Conservation (phyloP, 78 protist genomes). For the Polysphondylium violaceum region DNA sequence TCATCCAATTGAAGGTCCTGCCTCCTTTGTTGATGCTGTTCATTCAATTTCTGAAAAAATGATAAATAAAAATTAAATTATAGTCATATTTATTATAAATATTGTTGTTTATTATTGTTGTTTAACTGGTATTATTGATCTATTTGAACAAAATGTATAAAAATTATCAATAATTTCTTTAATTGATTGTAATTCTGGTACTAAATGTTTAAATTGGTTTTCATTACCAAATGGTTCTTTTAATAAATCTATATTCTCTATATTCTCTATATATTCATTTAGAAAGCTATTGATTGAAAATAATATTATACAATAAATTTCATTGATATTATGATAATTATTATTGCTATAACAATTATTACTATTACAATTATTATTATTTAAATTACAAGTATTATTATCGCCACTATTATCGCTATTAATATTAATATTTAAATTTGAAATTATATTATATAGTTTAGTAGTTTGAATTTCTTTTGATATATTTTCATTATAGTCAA, state of each 20-base stretch:
- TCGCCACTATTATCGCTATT: background rate
- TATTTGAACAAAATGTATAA: too few species aligned
- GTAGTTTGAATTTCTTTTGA: background rate
- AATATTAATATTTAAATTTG: background rate
- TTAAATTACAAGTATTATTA: background rate
- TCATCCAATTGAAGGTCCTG: slow-evolving; percentile 65
- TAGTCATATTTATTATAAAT: too few species aligned
- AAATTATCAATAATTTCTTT: too few species aligned
- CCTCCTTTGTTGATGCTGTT: slow-evolving; percentile 80
- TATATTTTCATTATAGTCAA: background rate
- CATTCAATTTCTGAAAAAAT: slow-evolving; percentile 61
- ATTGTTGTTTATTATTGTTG: too few species aligned
- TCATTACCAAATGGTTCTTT: too few species aligned
- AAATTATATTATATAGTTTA: background rate
- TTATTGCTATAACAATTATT: background rate
- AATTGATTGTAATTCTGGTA: too few species aligned
- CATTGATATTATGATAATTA: background rate
- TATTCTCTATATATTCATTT: too few species aligned
- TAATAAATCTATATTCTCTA: too few species aligned
- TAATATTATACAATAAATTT: background rate
- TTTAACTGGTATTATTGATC: too few species aligned
- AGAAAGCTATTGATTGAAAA: background rate
- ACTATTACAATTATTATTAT: background rate
- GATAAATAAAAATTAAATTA: slow-evolving; percentile 26
- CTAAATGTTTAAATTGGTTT: too few species aligned